Base-by-base conservation (phyloP, 768 basidiomycete genomes). In the Amanita polypyramis region DNA sequence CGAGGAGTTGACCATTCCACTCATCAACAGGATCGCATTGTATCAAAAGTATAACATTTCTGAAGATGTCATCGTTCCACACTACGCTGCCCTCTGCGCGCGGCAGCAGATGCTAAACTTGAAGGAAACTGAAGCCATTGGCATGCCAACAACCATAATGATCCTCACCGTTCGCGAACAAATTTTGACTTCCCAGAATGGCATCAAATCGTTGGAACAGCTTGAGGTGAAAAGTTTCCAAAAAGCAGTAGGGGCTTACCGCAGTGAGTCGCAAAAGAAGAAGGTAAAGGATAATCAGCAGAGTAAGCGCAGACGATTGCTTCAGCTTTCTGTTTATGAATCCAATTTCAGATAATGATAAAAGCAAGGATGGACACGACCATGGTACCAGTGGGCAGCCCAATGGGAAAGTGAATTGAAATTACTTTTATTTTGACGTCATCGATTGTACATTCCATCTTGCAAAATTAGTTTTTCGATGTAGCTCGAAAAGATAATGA, bases 41-140 rank as follows among this genome's bases (percentile, higher is more conserved):
- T 85, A 85, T 52, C 74, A 77, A 47, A 56, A 66, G 10, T 73
- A 76, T 58, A 57, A 68, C 0, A 66, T 85, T 39, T 67, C 77
- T 53, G 59, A 60, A 3, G 59, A 65, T 2, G 64, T 77, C 25
- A 64, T 85, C 3, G 60, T 77, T 10, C 75, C 76, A 0, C 70
- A 80, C 0, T 86, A 82, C 46, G 65, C 72, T 0, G 60, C 70
- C 0, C 66, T 88, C 0, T 77, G 77, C 41, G 62, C 63, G 4
- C 72, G 81, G 7, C 65, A 68, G 1, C 70, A 67, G 0, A 70
- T 78, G 0, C 65, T 84, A 4, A 68, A 69, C 0, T 58, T 77
- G 5, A 69, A 73, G 5, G 88, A 88, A 47, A 76, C 73, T 3
- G 58, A 60, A n/a, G 59, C 60, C 20, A 62, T 90, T 15, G 79